These are phyloP conservation scores for Aphanomyces stellatus DNA, from an alignment of 352 stramenopile species.

Conservation along the genomic window DNA sequence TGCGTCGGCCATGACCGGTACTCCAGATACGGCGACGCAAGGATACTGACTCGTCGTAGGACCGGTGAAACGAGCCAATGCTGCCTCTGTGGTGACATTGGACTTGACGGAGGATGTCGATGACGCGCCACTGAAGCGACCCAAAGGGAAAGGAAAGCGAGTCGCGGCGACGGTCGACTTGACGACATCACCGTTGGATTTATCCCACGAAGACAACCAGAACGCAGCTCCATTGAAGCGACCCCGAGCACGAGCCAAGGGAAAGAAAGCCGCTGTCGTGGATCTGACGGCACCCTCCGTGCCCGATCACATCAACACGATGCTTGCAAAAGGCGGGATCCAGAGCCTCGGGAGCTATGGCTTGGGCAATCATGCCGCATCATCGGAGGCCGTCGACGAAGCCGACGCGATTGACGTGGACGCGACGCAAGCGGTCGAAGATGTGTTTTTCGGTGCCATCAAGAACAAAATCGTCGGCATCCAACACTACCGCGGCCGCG, in stretches of 20 bases:
- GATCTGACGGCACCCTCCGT: too few relatives aligned
- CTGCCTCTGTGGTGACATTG: not conserved
- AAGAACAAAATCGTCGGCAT: not conserved
- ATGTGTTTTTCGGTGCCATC: not conserved
- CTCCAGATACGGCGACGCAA: not conserved
- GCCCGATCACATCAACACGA: too few relatives aligned
- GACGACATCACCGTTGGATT: not conserved
- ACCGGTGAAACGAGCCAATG: not conserved
- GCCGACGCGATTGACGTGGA: not conserved
- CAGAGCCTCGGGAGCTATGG: not conserved
- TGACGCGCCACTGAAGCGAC: not conserved
- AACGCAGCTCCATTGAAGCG: not conserved
- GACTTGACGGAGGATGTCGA: not conserved
- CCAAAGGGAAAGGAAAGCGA: not conserved
- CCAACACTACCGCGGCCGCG: not conserved
- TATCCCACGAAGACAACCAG: not conserved
- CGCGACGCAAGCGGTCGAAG: not conserved
- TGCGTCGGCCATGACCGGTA: not conserved
- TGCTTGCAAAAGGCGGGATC: not conserved
- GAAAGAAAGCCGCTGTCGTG: too few relatives aligned
- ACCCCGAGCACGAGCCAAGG: too few relatives aligned
- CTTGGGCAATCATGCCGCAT: not conserved
- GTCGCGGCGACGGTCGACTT: not conserved
- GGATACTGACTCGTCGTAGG: not conserved
- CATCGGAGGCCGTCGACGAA: not conserved